A percentile compares a stretch with the other conserved stretches of the same genome.
phyloP scores from a whole-genome alignment of 352 stramenopile species.

The Phytopythium chamaehyphon region DNA sequence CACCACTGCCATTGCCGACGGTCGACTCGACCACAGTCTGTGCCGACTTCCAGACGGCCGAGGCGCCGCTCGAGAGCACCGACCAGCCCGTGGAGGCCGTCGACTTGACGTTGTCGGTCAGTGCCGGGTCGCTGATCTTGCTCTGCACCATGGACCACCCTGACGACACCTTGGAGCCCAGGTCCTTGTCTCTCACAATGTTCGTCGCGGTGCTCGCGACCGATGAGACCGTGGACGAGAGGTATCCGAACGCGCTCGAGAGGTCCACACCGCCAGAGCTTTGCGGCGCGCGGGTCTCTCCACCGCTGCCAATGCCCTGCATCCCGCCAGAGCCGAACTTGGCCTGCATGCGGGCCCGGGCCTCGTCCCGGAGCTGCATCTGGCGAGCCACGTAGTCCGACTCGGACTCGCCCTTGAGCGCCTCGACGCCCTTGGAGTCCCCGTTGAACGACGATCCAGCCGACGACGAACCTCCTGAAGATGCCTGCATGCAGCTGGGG shows the following conservation, averaged over 20 bases:
- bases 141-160: slow-evolving; percentile 76
- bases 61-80: slow-evolving; percentile 58
- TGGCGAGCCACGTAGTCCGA: slow-evolving; percentile 73
- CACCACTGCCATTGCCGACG: slow-evolving; percentile 12
- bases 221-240: slow-evolving; percentile 67
- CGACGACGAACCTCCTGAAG: slow-evolving; percentile 24
- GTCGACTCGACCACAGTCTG: slow-evolving; percentile 55
- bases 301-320: slow-evolving; percentile 74
- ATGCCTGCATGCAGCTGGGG: slow-evolving; percentile 27
- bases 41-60: slow-evolving; percentile 56
- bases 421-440: slow-evolving; percentile 70
- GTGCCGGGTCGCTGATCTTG: slow-evolving; percentile 62
- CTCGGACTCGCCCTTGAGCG: slow-evolving; percentile 77
- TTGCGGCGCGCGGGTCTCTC: slow-evolving; percentile 44
- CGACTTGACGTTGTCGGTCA: slow-evolving; percentile 77
- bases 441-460: slow-evolving; percentile 27
- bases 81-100: slow-evolving; percentile 75
- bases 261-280: slow-evolving; percentile 47
- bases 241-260: slow-evolving; percentile 63
- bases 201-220: slow-evolving; percentile 58
- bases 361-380: slow-evolving; percentile 69
- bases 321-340: slow-evolving; percentile 77
- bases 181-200: slow-evolving; percentile 72
- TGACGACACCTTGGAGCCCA: slow-evolving; percentile 73
- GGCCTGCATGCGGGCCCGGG: slow-evolving; percentile 69